Base-by-base conservation (phyloP, 2,329 filamentous ascomycete species). In the Penicillium capsulatum region DNA sequence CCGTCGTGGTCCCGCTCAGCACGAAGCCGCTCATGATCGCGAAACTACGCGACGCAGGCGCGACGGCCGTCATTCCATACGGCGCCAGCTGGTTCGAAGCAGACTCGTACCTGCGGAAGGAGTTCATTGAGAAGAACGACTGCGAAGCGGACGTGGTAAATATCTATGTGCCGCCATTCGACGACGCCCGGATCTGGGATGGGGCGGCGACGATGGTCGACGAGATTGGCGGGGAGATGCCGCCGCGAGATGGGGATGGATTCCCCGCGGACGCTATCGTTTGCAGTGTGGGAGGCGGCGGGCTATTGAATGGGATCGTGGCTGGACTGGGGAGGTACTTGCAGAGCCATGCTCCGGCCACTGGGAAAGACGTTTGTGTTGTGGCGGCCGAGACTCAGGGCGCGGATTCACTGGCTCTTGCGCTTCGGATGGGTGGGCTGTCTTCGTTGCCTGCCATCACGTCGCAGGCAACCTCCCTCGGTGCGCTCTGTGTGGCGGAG, bases 241-340 rank as follows among this genome's bases (percentile, higher is more conserved):
- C 61, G 1, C 37, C 48, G 8, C 33, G 26, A 6, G 27, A 38
- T 3, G 22, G 6, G 5, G 26, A 8, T 11, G 31, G 13, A 1
- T 64, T 64, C 24, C 67, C 69, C 2, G 76, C 84, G 2, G 80
- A 88, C 56, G 83, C 73, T 14, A 71, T 94, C n/a, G 74, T 90
- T 32, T 89, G 84, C 63, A 82, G 74, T 40, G 84, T 89, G 19
- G 87, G 86, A 8, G 86, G 87, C 4, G 87, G 87, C 7, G 86
- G 86, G 0, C 66, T 92, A 14, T 74, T 94, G 32, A 84, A 81
- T 55, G 87, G 87, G 3, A 65, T 92, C 37, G 76, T 84, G 64
- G 69, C 79, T 46, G 84, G 83, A 3, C 65, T 89, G 7, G 72
- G 44, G 47, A 36, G 44, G 27, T 40, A 55, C 39, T 26, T 55